Base-by-base conservation (phyloP, 192 early-diverging fungal genomes). In the Coemansia pectinata region DNA sequence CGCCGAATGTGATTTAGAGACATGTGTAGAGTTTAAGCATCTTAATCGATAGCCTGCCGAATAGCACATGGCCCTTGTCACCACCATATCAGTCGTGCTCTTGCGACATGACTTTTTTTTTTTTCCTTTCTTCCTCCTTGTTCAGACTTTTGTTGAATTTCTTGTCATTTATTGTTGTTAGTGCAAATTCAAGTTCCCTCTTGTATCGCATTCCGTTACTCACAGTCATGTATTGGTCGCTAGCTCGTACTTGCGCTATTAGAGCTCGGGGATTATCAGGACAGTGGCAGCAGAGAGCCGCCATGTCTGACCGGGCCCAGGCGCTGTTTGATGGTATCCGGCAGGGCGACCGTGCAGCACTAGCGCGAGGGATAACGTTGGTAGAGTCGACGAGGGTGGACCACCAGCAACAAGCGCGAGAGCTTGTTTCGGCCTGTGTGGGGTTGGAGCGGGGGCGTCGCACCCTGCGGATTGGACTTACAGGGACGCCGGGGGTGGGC, bases 401-500 rank as follows among this genome's bases (percentile, higher is more conserved):
- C 62, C 91, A 94, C 72, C 80, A 83, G 33, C 38, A 63, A 27
- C 72, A 88, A 53, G 87, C 93, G 7, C 82, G 89, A 58, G 69
- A 84, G 52, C 86, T 94, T 1, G 86, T 94, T 2, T 87, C 91
- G 5, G 67, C 76, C 59, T 65, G 76, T 70, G 39, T 72, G 44
- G 50, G 72, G 19, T 21, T 79, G 31, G 67, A 64, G 5, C 74
- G 78, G 1, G 6, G 33, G 55, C 71, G 79, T 33, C 87, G 62
- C 12, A 33, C 89, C 12, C 90, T 91, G 69, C 85, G 93, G 47
- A 93, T 95, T 42, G 93, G 92, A 8, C 82, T 95, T 25, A 90
- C 89, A 4, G 92, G 92, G 33, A 83, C 89, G 15, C 93, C 93
- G 0, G 93, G 93, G 1, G 93, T 95, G 10, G 93, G 92, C 3